Percentiles rank a stretch among this genome's conserved stretches.
These are phyloP conservation scores for Hypoxylon perforatum DNA, from an alignment of 495 filamentous ascomycete species.

Conservation along the genomic window DNA sequence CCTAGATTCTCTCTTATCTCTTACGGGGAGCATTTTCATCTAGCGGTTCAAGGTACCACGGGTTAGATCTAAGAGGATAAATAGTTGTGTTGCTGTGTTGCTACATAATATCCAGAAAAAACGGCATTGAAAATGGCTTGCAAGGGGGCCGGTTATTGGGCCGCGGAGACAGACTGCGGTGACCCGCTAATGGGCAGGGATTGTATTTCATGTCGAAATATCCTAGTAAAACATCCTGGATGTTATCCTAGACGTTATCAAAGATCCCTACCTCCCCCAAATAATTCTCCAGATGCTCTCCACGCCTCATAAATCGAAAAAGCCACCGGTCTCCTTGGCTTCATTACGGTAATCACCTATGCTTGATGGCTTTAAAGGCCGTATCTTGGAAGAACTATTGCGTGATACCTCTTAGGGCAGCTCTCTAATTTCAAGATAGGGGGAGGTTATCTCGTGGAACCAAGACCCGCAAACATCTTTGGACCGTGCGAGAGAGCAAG, in stretches of 20 bases:
- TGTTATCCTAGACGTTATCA: conserved; percentile 15
- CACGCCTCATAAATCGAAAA: conserved; percentile 29
- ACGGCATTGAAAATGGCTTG: conserved; percentile 24
- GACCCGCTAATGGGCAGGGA: conserved; percentile 21
- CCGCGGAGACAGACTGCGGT: conserved; percentile 28
- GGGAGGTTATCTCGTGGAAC: no score
- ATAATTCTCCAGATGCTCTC: conserved; percentile 35
- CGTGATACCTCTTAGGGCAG: no score
- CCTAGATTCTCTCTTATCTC: no score
- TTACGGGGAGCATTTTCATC: no score
- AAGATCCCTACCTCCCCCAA: conserved; percentile 13
- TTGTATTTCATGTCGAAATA: conserved; percentile 14
- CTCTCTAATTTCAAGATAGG: no score
- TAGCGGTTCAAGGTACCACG: no score
- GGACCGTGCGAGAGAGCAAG: no score
- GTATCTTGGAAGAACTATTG: conserved; percentile 1
- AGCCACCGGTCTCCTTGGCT: conserved; percentile 8
- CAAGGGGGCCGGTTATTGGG: conserved; percentile 25
- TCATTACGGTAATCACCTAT: conserved; percentile 12
- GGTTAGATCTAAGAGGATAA: conserved; percentile 4
- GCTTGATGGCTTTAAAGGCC: background rate
- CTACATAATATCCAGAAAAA: background rate
- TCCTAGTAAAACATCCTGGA: conserved; percentile 11
- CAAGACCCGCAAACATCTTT: no score
- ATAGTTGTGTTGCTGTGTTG: background rate